phyloP scores from a whole-genome alignment of 2,329 filamentous ascomycete species.

The Colletotrichum neosansevieriae region DNA sequence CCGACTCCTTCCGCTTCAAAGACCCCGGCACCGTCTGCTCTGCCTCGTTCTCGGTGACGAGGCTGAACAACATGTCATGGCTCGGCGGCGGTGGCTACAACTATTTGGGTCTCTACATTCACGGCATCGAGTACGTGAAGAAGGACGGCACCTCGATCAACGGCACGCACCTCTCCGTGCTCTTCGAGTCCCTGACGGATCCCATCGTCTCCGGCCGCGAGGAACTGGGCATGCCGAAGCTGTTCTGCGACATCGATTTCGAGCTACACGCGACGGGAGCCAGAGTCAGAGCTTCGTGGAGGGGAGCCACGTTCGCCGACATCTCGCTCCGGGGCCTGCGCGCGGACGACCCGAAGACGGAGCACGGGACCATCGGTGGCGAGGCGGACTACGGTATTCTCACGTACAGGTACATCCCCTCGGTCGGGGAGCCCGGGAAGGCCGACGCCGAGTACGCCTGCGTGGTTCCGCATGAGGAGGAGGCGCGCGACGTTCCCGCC shows the following conservation, averaged over 20 bases:
- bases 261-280: slow-evolving; percentile 46
- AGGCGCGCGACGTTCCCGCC: slow-evolving; percentile 47
- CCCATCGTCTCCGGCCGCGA: slow-evolving; percentile 71
- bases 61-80: slow-evolving; percentile 67
- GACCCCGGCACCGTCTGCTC: slow-evolving; percentile 57
- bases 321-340: slow-evolving; percentile 52
- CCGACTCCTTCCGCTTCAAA: slow-evolving; percentile 54
- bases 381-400: slow-evolving; percentile 60
- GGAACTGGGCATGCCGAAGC: slow-evolving; percentile 72
- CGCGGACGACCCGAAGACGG: slow-evolving; percentile 43
- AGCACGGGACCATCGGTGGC: slow-evolving; percentile 43
- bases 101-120: slow-evolving; percentile 70
- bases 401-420: slow-evolving; percentile 69
- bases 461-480: slow-evolving; percentile 52
- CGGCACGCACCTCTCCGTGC: slow-evolving; percentile 67
- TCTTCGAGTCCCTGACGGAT: slow-evolving; percentile 70
- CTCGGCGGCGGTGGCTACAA: slow-evolving; percentile 70
- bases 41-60: slow-evolving; percentile 57
- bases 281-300: slow-evolving; percentile 56
- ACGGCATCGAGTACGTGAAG: slow-evolving; percentile 69
- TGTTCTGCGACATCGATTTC: slow-evolving; percentile 64
- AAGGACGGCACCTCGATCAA: slow-evolving; percentile 59
- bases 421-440: slow-evolving; percentile 62
- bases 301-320: slow-evolving; percentile 55
- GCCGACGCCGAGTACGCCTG: slow-evolving; percentile 67